These are phyloP conservation scores for Bacidia rubella DNA, from an alignment of 495 filamentous ascomycete genomes.

Conservation along the genomic window DNA sequence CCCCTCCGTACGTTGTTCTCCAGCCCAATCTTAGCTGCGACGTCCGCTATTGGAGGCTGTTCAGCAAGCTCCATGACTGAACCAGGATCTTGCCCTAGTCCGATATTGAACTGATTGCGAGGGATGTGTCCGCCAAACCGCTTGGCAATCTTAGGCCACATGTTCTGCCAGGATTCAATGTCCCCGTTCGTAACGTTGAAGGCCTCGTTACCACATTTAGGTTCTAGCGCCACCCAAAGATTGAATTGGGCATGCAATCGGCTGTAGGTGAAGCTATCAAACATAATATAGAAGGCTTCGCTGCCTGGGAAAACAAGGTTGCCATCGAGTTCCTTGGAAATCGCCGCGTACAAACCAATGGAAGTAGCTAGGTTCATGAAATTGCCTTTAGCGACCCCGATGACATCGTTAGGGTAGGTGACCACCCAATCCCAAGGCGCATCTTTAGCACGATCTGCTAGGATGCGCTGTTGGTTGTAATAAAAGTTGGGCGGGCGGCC, in stretches of 20 bases:
- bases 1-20: conserved; percentile 20
- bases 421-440: conserved; percentile 31
- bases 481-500: conserved; percentile 26
- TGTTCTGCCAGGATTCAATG: conserved; percentile 36
- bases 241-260: conserved; percentile 39
- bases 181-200: conserved; percentile 47
- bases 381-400: conserved; percentile 27
- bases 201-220: conserved; percentile 31
- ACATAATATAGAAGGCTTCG: conserved; percentile 33
- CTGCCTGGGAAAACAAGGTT: conserved; percentile 35
- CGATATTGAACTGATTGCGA: conserved; percentile 30
- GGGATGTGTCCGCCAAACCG: conserved; percentile 28
- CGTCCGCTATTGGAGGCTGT: conserved; percentile 29
- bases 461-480: conserved; percentile 32
- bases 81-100: conserved; percentile 13
- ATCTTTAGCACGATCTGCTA: conserved; percentile 20
- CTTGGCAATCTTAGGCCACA: conserved; percentile 35
- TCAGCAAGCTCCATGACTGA: conserved; percentile 21
- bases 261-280: conserved; percentile 38
- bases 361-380: conserved; percentile 43
- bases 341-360: conserved; percentile 36
- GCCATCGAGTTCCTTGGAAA: conserved; percentile 33
- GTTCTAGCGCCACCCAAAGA: conserved; percentile 36
- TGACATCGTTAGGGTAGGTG: conserved; percentile 41
- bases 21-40: conserved; percentile 29